Evolutionary conservation across 176 grass and related monocot species (phyloP).

Genomic region (Aegilops bicornis): DNA sequence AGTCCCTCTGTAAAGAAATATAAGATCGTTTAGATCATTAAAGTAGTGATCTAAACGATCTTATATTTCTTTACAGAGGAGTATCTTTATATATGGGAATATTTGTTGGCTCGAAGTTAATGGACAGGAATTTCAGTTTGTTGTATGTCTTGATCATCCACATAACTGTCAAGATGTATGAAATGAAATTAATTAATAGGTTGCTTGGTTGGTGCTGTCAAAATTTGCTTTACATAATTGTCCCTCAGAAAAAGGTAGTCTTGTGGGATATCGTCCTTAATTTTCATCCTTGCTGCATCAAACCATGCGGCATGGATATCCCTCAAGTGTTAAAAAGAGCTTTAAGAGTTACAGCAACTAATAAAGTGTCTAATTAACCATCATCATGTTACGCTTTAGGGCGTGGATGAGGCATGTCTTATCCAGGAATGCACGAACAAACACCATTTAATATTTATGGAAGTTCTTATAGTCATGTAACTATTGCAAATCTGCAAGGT

Average conservation of each 20-base stretch:
- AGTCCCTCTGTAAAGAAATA: too few species aligned
- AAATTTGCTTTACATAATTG: not conserved
- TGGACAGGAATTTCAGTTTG: not conserved
- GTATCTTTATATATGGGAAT: not conserved
- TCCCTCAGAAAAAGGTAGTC: not conserved
- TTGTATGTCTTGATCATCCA: not conserved
- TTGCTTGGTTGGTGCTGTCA: not conserved
- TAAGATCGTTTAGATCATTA: too few species aligned
- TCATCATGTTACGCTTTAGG: not conserved
- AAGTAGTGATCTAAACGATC: too few species aligned
- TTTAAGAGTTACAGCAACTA: not conserved
- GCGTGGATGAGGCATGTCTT: not conserved
- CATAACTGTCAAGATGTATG: too few species aligned
- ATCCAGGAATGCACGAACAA: not conserved
- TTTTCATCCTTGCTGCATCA: constrained; percentile 4
- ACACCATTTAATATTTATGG: not conserved
- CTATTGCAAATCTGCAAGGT: not conserved
- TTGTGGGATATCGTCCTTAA: not conserved
- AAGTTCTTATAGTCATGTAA: not conserved
- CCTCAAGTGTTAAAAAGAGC: not conserved
- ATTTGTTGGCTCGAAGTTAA: not conserved
- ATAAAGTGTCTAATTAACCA: not conserved
- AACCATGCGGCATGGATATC: not conserved
- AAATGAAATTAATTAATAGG: too few species aligned
- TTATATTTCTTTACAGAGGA: too few species aligned